Conservation (phyloP, 345 rosid species). For the Boechera retrofracta region DNA sequence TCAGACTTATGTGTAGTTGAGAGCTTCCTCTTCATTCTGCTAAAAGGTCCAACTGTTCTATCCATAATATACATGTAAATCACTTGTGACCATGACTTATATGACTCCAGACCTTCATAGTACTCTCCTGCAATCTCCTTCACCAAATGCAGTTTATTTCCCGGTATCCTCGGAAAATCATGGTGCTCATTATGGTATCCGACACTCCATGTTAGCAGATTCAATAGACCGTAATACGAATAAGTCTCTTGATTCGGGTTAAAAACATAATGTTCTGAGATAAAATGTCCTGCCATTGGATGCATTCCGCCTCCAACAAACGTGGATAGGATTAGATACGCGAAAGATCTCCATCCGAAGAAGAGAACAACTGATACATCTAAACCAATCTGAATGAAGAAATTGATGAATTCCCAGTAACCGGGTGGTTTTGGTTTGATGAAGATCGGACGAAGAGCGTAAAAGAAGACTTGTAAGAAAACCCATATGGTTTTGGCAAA, state of each 20-base stretch:
- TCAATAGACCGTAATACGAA: constrained; percentile 88
- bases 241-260: constrained; percentile 84
- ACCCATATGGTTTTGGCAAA: constrained; percentile 77
- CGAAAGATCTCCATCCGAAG: constrained; percentile 76
- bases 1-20: constrained; percentile 37
- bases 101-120: constrained; percentile 61
- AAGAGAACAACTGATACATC: constrained; percentile 59
- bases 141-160: constrained; percentile 78
- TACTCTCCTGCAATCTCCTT: constrained; percentile 87
- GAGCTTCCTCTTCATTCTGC: constrained; percentile 85
- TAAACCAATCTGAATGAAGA: constrained; percentile 58
- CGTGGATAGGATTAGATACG: constrained; percentile 79
- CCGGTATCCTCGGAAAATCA: constrained; percentile 90
- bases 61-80: constrained; percentile 85
- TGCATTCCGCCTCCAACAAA: constrained; percentile 95
- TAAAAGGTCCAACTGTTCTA: constrained; percentile 69
- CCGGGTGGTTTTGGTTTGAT: constrained; percentile 88
- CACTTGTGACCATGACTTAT: constrained; percentile 89
- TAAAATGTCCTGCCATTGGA: constrained; percentile 91
- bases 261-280: constrained; percentile 89
- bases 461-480: constrained; percentile 82
- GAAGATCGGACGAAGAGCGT: constrained; percentile 78
- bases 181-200: constrained; percentile 96
- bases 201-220: constrained; percentile 75
- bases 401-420: constrained; percentile 76